Evolutionary conservation across 2,329 filamentous ascomycete genomes (phyloP).

Genomic region (Ophiocordyceps sinensis): DNA sequence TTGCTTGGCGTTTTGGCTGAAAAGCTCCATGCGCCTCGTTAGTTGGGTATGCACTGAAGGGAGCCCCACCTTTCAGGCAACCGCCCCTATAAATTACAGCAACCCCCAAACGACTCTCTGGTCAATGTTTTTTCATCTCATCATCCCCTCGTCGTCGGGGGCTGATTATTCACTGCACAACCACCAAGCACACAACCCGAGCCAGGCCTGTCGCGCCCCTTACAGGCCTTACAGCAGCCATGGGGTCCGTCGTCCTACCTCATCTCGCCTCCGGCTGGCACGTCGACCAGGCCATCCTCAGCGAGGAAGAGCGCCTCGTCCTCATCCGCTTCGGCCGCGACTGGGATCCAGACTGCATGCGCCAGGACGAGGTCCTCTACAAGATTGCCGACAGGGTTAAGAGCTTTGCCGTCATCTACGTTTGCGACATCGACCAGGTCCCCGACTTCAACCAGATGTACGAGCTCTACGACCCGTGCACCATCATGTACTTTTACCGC

Average conservation of each 20-base stretch:
- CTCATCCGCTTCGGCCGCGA: constrained; percentile 90
- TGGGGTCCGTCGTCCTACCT: constrained; percentile 81
- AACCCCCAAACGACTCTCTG: too few relatives aligned
- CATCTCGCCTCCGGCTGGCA: constrained; percentile 92
- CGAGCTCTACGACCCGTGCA: constrained; percentile 79
- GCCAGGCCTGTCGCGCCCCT: too few relatives aligned
- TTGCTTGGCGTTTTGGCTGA: too few relatives aligned
- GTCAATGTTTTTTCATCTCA: neutral
- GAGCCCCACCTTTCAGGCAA: too few relatives aligned
- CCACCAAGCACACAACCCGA: too few relatives aligned
- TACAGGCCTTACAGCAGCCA: constrained; percentile 9
- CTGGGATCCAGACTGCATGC: constrained; percentile 58
- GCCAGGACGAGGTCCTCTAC: constrained; percentile 84
- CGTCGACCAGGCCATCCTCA: constrained; percentile 85
- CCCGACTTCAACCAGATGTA: constrained; percentile 97
- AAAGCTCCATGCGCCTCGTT: too few relatives aligned
- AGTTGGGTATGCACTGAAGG: too few relatives aligned
- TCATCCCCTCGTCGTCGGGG: neutral
- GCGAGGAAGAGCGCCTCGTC: constrained; percentile 82
- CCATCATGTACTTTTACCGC: constrained; percentile 92
- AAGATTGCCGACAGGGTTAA: constrained; percentile 86
- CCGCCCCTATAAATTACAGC: too few relatives aligned
- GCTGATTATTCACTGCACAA: too few relatives aligned
- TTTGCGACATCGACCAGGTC: constrained; percentile 84
- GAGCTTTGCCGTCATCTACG: constrained; percentile 85